Evolutionary conservation across 2,329 filamentous ascomycete species (phyloP), one percentile per base, ranked within the genome.

Genomic region (Neurospora crassa): DNA sequence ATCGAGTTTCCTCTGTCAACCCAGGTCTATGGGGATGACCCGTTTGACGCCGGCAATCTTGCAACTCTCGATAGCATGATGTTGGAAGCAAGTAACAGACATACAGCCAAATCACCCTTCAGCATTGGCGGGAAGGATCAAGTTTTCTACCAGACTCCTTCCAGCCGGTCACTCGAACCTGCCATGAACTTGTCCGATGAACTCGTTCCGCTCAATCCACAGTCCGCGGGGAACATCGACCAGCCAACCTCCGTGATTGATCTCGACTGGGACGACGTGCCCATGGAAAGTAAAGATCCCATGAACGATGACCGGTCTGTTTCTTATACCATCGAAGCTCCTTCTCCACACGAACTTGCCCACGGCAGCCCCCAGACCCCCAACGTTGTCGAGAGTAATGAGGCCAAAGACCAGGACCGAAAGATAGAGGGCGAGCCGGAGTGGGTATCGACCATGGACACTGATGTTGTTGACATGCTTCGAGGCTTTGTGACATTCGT

Each of bases 391-490:
- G 12, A 67, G 18, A 8, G 47, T 5, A 47, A 12, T 7, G 59
- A 16, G 8, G 29, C 40, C 24, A 67, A 69, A 59, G 43, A 4
- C 37, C 40, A 7, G 42, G 34, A 20, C 14, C 29, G 11, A 67
- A 41, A 14, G 71, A 67, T 42, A 34, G 42, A 29, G 18, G 11
- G 67, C 11, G 76, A 77, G 68, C 76, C 77, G 4, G 69, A 67
- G 14, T 78, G 76, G 77, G 74, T 78, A 2, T 63, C 70, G 5
- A 69, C 72, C 1, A 75, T 77, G 43, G 74, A 78, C 29, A 71
- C 71, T 5, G 76, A 74, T 8, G 63, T 79, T 68, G 73, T 78
- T 42, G 74, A 79, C 45, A 75, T 78, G 53, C 71, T 79, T 16
- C 74, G 77, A 68, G 75, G 74, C 1, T 73, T 68, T 70, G 73